These are phyloP conservation scores for Hemileccinum impolitum DNA, from an alignment of 768 basidiomycete species.

Conservation along the genomic window DNA sequence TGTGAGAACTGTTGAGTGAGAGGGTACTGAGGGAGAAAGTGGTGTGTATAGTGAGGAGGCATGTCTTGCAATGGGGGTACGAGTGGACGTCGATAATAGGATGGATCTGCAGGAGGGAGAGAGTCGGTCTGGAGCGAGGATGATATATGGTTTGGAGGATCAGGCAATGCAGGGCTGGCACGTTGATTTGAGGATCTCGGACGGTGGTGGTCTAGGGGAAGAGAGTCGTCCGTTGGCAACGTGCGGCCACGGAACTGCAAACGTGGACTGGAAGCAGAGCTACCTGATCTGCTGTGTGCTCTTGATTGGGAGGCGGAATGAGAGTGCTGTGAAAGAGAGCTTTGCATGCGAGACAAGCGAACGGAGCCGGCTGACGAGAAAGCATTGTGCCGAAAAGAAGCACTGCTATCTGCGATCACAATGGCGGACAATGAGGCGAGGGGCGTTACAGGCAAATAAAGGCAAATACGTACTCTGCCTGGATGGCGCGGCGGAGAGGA, in stretches of 20 bases:
- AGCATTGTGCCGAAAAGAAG: constrained; percentile 28
- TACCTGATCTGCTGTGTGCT: constrained; percentile 43
- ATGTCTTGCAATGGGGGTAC: constrained; percentile 23
- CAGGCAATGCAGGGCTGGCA: constrained; percentile 20
- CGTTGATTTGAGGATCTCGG: constrained; percentile 12
- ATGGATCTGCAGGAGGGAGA: constrained; percentile 8
- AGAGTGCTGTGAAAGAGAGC: constrained; percentile 28
- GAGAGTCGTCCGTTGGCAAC: constrained; percentile 39
- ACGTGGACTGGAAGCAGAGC: constrained; percentile 49
- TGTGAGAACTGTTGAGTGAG: constrained; percentile 14
- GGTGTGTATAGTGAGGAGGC: constrained; percentile 16
- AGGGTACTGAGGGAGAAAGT: constrained; percentile 14
- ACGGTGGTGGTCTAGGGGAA: constrained; percentile 14
- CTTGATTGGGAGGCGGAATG: constrained; percentile 43
- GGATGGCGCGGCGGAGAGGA: constrained; percentile 30
- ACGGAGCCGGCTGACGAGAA: constrained; percentile 31
- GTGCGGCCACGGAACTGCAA: constrained; percentile 37
- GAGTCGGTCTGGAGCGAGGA: constrained; percentile 12
- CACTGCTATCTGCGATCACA: constrained; percentile 26
- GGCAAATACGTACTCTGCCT: constrained; percentile 37
- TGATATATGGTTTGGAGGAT: constrained; percentile 14
- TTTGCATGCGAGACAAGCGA: constrained; percentile 36
- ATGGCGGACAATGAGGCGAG: constrained; percentile 7
- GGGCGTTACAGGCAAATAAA: constrained; percentile 8
- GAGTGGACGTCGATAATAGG: constrained; percentile 18